Evolutionary conservation across 345 rosid species (phyloP), one percentile per base, ranked within the genome.

Genomic region (Lepidium aucheri): DNA sequence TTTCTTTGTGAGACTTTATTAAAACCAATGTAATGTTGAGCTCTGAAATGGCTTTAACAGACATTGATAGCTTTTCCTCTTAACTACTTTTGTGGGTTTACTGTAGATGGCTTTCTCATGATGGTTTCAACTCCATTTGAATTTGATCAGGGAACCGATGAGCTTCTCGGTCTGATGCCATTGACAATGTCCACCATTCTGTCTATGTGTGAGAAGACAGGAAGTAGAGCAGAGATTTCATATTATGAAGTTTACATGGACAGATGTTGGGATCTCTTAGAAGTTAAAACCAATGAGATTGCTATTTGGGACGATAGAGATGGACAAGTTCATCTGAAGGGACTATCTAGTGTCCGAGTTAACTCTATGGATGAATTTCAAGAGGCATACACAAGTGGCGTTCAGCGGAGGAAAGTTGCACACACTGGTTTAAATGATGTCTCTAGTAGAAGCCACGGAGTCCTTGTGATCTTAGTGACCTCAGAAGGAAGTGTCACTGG

Each of bases 381-480:
- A 4, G 79, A 90, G 74, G 82, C 69, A 2, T 80, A 78, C 49
- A 79, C 85, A 0, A 57, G 66, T 71, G 97, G 88, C 47, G 72
- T 84, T 70, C 88, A 74, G 78, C 79, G 85, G 64, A 67, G 97
- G 30, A 94, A 88, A 76, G 84, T 83, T 58, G 96, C 99, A 24
- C 87, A 85, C 62, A 94, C 96, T 4, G 84, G 85, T 53, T 75
- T 88, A 15, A 94, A 94, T 66, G 99, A 91, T 68, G 89, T 81
- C 18, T 94, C 99, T 40, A 88, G 96, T 63, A 82, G 96, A 75
- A 90, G 99, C 79, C 99, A 94, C 68, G 97, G 91, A 1, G 93
- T 84, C 6, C 91, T 94, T 53, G 95, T 86, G 62, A 84, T 94
- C 42, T 40, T 81, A 44, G 83, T 94, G 61, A 74, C 72, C 24